Conservation (phyloP, 306 rosid species). For the Sindora glabra region DNA sequence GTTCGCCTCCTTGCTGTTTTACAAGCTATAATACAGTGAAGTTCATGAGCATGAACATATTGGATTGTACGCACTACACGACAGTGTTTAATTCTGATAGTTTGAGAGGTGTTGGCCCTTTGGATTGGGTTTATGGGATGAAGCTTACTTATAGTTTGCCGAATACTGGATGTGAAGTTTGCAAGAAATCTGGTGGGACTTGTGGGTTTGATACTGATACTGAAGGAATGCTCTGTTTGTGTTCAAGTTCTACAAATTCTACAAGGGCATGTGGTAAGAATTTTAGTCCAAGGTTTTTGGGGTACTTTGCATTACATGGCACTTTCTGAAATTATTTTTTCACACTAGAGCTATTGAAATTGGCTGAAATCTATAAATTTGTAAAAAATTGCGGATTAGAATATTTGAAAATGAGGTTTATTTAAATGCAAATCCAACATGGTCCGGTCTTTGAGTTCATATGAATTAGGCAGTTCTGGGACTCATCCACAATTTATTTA, state of each 20-base stretch:
- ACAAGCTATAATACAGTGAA: slow-evolving; percentile 60
- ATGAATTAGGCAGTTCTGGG: no score
- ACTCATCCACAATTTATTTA: no score
- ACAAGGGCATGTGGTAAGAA: slow-evolving; percentile 67
- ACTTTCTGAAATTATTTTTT: no score
- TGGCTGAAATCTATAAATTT: no score
- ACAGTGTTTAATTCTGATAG: slow-evolving; percentile 46
- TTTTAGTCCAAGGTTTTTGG: background rate
- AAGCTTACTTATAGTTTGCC: slow-evolving; percentile 62
- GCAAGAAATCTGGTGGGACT: slow-evolving; percentile 57
- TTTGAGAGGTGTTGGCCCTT: slow-evolving; percentile 50
- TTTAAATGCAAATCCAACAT: no score
- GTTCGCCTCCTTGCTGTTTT: slow-evolving; percentile 83
- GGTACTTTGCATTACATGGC: background rate
- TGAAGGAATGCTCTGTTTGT: slow-evolving; percentile 58
- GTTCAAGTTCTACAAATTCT: slow-evolving; percentile 51
- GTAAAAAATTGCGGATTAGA: no score
- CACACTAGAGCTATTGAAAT: no score
- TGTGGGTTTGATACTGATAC: slow-evolving; percentile 96
- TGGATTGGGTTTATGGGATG: slow-evolving; percentile 92
- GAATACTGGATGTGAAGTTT: slow-evolving; percentile 62
- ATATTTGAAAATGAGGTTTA: no score
- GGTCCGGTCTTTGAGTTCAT: no score
- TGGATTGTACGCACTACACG: slow-evolving; percentile 86
- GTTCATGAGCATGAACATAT: slow-evolving; percentile 78